phyloP scores from a whole-genome alignment of 1,284 basidiomycete species.

The Thecaphora thlaspeos region DNA sequence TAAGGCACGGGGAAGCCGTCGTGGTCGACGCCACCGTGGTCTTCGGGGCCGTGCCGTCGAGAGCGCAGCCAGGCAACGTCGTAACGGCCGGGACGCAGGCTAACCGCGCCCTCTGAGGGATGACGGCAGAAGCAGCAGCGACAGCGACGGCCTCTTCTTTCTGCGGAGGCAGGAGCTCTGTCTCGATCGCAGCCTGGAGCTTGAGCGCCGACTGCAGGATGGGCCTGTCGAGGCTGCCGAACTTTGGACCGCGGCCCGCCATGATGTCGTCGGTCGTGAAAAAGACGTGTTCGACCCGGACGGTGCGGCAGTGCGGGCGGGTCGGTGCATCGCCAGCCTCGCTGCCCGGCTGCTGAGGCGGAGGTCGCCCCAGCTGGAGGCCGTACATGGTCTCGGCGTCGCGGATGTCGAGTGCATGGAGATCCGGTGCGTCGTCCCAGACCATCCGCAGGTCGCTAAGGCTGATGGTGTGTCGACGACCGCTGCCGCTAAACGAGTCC shows the following conservation, averaged over 20 bases:
- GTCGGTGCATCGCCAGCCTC: constrained; percentile 7
- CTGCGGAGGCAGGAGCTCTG: constrained; percentile 6
- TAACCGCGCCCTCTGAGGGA: too few species aligned
- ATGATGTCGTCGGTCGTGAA: constrained; percentile 53
- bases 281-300: constrained; percentile 52
- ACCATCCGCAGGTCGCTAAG: constrained; percentile 53
- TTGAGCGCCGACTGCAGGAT: constrained; percentile 44
- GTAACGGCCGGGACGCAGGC: constrained; percentile 18
- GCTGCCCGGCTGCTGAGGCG: neutral
- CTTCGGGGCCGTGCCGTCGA: neutral
- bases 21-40: constrained; percentile 3
- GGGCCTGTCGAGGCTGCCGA: constrained; percentile 45
- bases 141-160: neutral
- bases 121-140: too few species aligned
- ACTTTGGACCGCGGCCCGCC: constrained; percentile 39
- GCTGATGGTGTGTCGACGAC: constrained; percentile 44
- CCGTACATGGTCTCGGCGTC: constrained; percentile 28
- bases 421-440: constrained; percentile 53
- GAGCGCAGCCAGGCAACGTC: constrained; percentile 23
- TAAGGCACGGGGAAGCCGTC: constrained; percentile 31
- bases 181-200: constrained; percentile 41
- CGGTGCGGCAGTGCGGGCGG: constrained; percentile 23
- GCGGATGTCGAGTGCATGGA: constrained; percentile 36
- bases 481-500: constrained; percentile 47
- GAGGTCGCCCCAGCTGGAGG: neutral